Evolutionary conservation across 2,329 filamentous ascomycete species (phyloP).

Genomic region (Calonectria montana): DNA sequence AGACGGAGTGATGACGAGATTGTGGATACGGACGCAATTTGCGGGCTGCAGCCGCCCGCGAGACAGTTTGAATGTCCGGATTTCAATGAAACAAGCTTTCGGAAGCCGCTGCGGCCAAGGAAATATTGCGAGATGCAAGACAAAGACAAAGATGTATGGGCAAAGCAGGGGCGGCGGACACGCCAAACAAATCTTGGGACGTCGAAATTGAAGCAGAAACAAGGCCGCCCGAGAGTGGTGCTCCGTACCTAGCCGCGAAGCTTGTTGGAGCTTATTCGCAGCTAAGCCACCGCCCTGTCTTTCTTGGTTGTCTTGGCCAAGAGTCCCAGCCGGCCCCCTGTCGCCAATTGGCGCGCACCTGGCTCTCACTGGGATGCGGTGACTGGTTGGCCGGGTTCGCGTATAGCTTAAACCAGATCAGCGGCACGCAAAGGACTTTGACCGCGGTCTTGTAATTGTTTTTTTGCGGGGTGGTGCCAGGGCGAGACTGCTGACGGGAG

Average conservation of each 20-base stretch:
- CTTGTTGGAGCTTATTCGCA: conserved; percentile 10
- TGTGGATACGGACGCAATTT: not conserved
- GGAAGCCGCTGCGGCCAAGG: not conserved
- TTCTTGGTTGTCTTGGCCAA: not conserved
- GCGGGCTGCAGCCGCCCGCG: not conserved
- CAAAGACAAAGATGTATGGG: not conserved
- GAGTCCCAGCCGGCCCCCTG: not conserved
- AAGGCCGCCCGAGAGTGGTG: conserved; percentile 12
- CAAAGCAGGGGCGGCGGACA: not conserved
- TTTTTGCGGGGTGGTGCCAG: not conserved
- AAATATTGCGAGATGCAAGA: not conserved
- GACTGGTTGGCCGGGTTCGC: not conserved
- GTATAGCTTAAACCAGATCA: conserved; percentile 7
- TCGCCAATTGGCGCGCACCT: not conserved
- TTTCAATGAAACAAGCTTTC: not conserved
- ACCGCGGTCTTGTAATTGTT: not conserved
- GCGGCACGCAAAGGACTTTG: not conserved
- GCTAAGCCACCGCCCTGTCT: conserved; percentile 16
- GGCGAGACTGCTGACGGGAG: not conserved
- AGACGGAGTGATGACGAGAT: conserved; percentile 1
- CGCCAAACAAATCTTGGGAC: not conserved
- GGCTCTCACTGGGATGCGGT: not conserved
- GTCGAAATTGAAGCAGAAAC: conserved; percentile 17
- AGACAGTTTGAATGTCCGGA: not conserved
- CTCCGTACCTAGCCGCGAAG: not conserved